Conservation (phyloP, 2,329 filamentous ascomycete genomes). For the Penicillium nordicum region DNA sequence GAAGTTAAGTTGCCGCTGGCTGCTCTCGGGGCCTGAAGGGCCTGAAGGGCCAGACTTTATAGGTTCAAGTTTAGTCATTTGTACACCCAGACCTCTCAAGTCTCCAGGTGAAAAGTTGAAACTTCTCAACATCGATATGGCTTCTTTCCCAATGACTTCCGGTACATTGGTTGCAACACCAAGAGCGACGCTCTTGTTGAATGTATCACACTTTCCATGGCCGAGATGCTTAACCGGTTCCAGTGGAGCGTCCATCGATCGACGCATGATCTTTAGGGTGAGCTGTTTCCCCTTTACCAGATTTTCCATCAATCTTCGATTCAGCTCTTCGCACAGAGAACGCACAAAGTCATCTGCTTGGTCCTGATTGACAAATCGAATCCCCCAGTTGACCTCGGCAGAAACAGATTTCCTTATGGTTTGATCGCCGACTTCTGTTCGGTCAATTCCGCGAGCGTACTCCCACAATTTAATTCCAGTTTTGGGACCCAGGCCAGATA, state of each 20-base stretch:
- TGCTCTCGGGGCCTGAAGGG: slow-evolving; percentile 58
- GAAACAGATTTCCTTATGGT: slow-evolving; percentile 88
- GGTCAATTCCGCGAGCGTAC: slow-evolving; percentile 84
- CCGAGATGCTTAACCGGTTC: slow-evolving; percentile 92
- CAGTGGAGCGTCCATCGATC: slow-evolving; percentile 78
- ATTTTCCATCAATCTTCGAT: slow-evolving; percentile 75
- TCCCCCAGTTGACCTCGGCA: slow-evolving; percentile 97
- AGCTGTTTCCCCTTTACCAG: slow-evolving; percentile 82
- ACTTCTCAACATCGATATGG: slow-evolving; percentile 75
- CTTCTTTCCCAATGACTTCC: slow-evolving; percentile 72
- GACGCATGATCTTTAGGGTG: slow-evolving; percentile 91
- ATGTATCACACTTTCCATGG: slow-evolving; percentile 90
- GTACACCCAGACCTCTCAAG: slow-evolving; percentile 84
- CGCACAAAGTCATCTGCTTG: slow-evolving; percentile 90
- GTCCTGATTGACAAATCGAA: slow-evolving; percentile 85
- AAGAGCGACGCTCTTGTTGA: slow-evolving; percentile 81
- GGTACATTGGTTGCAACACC: slow-evolving; percentile 78
- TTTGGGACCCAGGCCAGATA: slow-evolving; percentile 76
- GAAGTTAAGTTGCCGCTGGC: slow-evolving; percentile 76
- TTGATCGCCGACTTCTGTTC: slow-evolving; percentile 79
- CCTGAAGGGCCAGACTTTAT: slow-evolving; percentile 56
- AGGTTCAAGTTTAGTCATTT: slow-evolving; percentile 87
- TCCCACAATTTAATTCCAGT: slow-evolving; percentile 89
- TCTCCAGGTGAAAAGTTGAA: slow-evolving; percentile 87
- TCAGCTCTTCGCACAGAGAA: slow-evolving; percentile 80